Conservation (phyloP, 2,329 filamentous ascomycete species). For the Aspergillus sp. region DNA sequence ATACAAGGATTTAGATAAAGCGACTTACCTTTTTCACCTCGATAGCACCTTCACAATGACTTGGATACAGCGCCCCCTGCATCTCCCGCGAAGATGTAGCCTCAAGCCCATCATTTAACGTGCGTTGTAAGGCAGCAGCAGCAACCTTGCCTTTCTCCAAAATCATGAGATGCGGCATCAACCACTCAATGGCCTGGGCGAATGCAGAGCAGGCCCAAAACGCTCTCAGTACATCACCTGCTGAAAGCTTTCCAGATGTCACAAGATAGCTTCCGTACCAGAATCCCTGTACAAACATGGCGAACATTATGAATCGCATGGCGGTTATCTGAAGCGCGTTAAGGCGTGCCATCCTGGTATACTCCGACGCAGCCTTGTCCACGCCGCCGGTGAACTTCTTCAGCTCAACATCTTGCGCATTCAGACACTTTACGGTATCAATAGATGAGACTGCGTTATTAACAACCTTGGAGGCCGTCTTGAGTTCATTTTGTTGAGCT, state of each 20-base stretch:
- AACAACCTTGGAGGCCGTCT: conserved; percentile 68
- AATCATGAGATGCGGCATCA: conserved; percentile 74
- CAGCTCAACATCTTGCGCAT: conserved; percentile 69
- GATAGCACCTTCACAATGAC: conserved; percentile 64
- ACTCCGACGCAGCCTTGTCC: conserved; percentile 60
- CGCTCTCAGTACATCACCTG: conserved; percentile 73
- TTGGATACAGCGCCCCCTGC: conserved; percentile 31
- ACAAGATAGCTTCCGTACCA: conserved; percentile 80
- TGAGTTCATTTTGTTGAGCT: conserved; percentile 66
- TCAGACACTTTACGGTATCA: conserved; percentile 83
- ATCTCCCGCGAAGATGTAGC: conserved; percentile 25
- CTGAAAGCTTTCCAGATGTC: conserved; percentile 53
- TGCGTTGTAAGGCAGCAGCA: conserved; percentile 59
- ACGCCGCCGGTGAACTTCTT: conserved; percentile 63
- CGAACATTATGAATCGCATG: conserved; percentile 70
- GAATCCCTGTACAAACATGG: conserved; percentile 84
- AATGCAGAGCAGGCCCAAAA: conserved; percentile 81
- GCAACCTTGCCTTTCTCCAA: conserved; percentile 78
- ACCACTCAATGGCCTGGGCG: conserved; percentile 70
- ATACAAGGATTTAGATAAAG: not conserved
- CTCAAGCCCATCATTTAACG: conserved; percentile 36
- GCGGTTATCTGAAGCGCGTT: conserved; percentile 72
- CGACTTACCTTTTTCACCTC: conserved; percentile 63
- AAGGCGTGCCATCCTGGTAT: conserved; percentile 66
- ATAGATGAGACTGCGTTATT: conserved; percentile 71